Conservation (phyloP, 176 grass and related monocot species). For the Musa schizocarpa region DNA sequence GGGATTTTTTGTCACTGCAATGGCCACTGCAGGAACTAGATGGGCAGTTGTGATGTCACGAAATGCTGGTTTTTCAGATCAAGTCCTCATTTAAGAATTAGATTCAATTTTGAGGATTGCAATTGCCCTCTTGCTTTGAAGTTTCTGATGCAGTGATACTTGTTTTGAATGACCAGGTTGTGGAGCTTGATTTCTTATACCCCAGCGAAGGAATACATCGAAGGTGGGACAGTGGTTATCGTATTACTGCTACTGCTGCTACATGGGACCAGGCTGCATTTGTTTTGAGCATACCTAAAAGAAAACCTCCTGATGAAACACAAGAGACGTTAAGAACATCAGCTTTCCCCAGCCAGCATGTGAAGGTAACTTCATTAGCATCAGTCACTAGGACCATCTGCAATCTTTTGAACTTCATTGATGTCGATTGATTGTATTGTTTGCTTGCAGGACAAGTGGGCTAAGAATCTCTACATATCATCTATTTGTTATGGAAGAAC, state of each 20-base stretch:
- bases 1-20: conserved; percentile 76
- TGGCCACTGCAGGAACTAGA: conserved; percentile 73
- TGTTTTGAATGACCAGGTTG: conserved; percentile 46
- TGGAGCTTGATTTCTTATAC: conserved; percentile 97
- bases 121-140: neutral
- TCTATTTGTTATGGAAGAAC: conserved; percentile 96
- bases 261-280: conserved; percentile 76
- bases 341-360: conserved; percentile 89
- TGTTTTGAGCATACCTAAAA: conserved; percentile 75
- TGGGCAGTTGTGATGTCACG: conserved; percentile 92
- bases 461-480: conserved; percentile 79
- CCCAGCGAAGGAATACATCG: conserved; percentile 88
- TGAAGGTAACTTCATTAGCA: conserved; percentile 45
- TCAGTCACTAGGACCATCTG: neutral
- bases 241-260: conserved; percentile 76
- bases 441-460: conserved; percentile 77
- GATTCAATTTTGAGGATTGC: neutral
- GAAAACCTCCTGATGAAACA: conserved; percentile 87
- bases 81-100: conserved; percentile 30
- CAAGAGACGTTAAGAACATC: conserved; percentile 96
- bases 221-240: conserved; percentile 77
- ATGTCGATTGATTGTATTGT: conserved; percentile 11
- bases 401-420: neutral
- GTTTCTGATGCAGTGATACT: neutral
- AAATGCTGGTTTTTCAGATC: conserved; percentile 77